phyloP scores from a whole-genome alignment of 768 basidiomycete species.

The Austroboletus festivus region DNA sequence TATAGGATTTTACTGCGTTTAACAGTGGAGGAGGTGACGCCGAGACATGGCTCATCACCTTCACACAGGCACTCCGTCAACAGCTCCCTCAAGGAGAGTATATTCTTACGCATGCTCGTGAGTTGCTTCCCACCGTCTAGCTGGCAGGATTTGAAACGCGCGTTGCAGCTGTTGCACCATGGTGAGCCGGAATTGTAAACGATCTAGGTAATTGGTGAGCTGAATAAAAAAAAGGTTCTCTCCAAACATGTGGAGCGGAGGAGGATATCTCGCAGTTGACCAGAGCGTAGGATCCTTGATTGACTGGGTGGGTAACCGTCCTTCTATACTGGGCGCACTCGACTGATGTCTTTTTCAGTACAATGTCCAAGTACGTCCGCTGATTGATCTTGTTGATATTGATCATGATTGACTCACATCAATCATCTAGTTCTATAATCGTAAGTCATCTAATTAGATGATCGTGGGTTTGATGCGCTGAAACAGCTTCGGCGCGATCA shows the following conservation, averaged over 20 bases:
- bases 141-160: no score
- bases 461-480: not conserved
- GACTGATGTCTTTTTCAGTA: conserved; percentile 5
- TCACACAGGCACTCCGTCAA: conserved; percentile 30
- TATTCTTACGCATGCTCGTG: conserved; percentile 36
- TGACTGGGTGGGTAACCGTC: conserved; percentile 36
- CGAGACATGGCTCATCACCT: conserved; percentile 34
- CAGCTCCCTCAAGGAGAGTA: conserved; percentile 33
- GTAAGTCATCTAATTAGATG: conserved; percentile 9
- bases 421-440: conserved; percentile 26
- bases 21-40: conserved; percentile 35
- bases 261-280: conserved; percentile 38
- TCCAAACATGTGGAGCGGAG: conserved; percentile 16
- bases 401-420: not conserved
- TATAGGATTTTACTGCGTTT: conserved; percentile 33
- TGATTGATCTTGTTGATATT: not conserved
- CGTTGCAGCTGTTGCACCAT: conserved; percentile 20
- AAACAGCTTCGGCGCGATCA: not conserved
- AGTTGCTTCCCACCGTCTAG: no score
- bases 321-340: not conserved
- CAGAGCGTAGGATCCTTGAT: conserved; percentile 40
- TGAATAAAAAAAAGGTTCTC: conserved; percentile 16
- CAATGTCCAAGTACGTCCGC: conserved; percentile 37
- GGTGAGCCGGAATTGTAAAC: conserved; percentile 7
- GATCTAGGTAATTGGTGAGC: not conserved